Conservation (phyloP, 257 asterid genomes). For the Scutellaria baicalensis region DNA sequence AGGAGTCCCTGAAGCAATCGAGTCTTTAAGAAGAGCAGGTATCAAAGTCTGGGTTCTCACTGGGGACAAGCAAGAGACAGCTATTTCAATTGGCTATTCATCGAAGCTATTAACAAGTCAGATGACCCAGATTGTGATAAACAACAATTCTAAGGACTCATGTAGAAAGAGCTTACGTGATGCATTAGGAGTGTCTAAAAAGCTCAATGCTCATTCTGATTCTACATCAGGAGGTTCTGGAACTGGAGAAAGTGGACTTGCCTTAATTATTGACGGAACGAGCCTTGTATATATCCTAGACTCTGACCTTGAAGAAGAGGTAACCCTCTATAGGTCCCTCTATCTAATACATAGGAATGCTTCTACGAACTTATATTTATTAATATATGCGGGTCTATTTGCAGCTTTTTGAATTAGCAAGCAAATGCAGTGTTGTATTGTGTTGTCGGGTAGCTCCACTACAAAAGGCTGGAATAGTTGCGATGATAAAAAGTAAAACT, state of each 20-base stretch:
- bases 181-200: conserved; percentile 44
- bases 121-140: conserved; percentile 72
- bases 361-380: not conserved
- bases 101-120: conserved; percentile 78
- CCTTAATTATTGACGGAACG: conserved; percentile 85
- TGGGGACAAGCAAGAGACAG: conserved; percentile 99
- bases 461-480: conserved; percentile 97
- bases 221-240: conserved; percentile 24
- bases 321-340: conserved; percentile 16
- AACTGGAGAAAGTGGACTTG: conserved; percentile 38
- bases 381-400: conserved; percentile 5
- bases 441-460: conserved; percentile 99
- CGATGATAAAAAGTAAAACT: conserved; percentile 71
- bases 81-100: conserved; percentile 91
- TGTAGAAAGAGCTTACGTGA: conserved; percentile 75
- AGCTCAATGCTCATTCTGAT: conserved; percentile 20
- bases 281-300: conserved; percentile 96
- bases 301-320: conserved; percentile 90
- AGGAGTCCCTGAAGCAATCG: conserved; percentile 99
- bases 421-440: conserved; percentile 72
- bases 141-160: conserved; percentile 63
- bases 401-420: conserved; percentile 85
- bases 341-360: conserved; percentile 4
- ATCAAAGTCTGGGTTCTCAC: conserved; percentile 98
- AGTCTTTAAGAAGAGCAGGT: conserved; percentile 78